Base-by-base conservation (phyloP, 2,329 filamentous ascomycete genomes). In the Geosmithia flava region DNA sequence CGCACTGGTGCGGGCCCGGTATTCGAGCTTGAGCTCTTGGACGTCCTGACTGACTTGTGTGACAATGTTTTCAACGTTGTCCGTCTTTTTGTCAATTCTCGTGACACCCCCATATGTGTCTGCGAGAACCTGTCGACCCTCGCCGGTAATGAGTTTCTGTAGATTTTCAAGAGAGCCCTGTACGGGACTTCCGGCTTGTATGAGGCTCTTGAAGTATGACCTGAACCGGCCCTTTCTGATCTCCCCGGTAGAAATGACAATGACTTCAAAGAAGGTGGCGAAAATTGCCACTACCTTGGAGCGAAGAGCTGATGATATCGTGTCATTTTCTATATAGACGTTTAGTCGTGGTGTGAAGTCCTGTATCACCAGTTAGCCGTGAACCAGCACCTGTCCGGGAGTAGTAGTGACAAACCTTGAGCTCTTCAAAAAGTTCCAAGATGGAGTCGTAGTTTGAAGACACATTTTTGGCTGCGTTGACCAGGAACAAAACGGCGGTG, bases 381-480 rank as follows among this genome's bases (percentile, higher is more conserved):
- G 42, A 53, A n/a, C 50, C 45, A 30, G 51, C 30, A 8, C 43
- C n/a, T 16, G 11, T 23, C 8, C 13, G 10, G n/a, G 13, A 11
- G 8, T 44, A 42, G 11, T 3, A 20, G 15, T 7, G 20, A 46
- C 54, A 50, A 49, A 64, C 63, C 52, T 67, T 61, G 11, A 72
- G 54, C 30, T 64, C 62, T 11, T 62, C 61, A 54, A 74, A 68
- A 20, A 74, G 54, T 44, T 68, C 67, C 2, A 67, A 53, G 7
- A 74, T 72, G 6, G 62, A 62, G 53, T 74, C 67, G 45, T 74
- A 73, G 7, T 62, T 61, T 1, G 63, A 55, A 1, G 68, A 70
- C 16, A 72, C 70, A 46, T 70, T 64, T 19, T 64, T 63, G 2
- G 69, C 71, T 8, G 69, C 68, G 33, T 61, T 61, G 17, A 74